A percentile compares a stretch with the other conserved stretches of the same genome.
phyloP scores from a whole-genome alignment of 768 basidiomycete genomes.

The Coprinellus micaceus region DNA sequence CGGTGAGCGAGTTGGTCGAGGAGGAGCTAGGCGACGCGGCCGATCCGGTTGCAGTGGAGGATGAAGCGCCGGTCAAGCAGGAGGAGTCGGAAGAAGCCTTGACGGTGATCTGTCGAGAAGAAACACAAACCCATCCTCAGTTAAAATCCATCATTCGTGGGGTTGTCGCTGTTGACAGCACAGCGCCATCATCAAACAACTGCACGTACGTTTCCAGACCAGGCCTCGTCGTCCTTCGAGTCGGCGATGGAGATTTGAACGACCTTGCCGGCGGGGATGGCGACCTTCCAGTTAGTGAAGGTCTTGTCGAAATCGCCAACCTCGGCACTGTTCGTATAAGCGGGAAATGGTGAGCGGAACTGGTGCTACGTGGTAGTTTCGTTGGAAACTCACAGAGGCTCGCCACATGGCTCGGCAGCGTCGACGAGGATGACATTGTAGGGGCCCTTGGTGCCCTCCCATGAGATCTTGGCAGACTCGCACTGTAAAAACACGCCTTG shows the following conservation, averaged over 20 bases:
- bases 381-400: slow-evolving; percentile 46
- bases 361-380: not conserved
- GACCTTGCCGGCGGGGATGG: slow-evolving; percentile 44
- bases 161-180: too few relatives aligned
- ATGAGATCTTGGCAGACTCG: slow-evolving; percentile 43
- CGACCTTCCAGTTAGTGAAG: slow-evolving; percentile 41
- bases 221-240: slow-evolving; percentile 53
- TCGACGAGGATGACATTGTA: slow-evolving; percentile 59
- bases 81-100: slow-evolving; percentile 33
- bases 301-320: slow-evolving; percentile 52
- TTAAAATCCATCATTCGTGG: not conserved
- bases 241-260: slow-evolving; percentile 56
- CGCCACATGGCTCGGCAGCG: slow-evolving; percentile 53
- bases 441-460: slow-evolving; percentile 44
- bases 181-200: not conserved
- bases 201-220: slow-evolving; percentile 55
- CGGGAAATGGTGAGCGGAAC: not conserved
- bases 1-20: slow-evolving; percentile 15
- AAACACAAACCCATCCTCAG: slow-evolving; percentile 4
- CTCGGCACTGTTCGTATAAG: slow-evolving; percentile 42
- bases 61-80: slow-evolving; percentile 28
- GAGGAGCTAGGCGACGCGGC: slow-evolving; percentile 13
- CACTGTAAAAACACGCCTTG: slow-evolving; percentile 55
- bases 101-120: slow-evolving; percentile 36
- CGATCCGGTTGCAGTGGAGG: slow-evolving; percentile 17